Evolutionary conservation across 768 basidiomycete species (phyloP).

Genomic region (Mycena olivaceomarginata): DNA sequence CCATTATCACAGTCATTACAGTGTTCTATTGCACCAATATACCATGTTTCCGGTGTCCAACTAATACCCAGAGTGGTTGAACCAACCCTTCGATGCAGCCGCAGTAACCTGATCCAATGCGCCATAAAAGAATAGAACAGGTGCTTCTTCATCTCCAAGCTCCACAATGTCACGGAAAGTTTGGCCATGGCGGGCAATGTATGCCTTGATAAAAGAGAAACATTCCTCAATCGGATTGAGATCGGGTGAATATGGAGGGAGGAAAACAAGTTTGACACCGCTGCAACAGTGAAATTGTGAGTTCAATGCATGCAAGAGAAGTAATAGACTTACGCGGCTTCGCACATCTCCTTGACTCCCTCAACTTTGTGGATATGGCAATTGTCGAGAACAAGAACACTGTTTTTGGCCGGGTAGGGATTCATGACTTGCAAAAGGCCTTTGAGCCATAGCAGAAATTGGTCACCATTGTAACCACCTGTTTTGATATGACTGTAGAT

Average conservation of each 20-base stretch:
- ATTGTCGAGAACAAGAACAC: no score
- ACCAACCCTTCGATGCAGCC: constrained; percentile 21
- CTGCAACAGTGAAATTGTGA: no score
- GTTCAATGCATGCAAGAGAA: no score
- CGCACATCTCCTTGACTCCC: no score
- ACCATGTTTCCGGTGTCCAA: neutral
- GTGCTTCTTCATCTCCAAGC: constrained; percentile 15
- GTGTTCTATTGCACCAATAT: neutral
- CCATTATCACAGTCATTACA: neutral
- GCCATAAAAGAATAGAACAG: constrained; percentile 22
- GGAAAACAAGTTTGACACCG: constrained; percentile 50
- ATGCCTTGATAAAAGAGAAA: constrained; percentile 48
- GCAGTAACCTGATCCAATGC: constrained; percentile 12
- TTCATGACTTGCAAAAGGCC: no score
- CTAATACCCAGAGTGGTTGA: constrained; percentile 30
- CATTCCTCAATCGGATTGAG: constrained; percentile 39
- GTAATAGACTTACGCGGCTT: no score
- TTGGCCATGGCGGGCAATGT: constrained; percentile 45
- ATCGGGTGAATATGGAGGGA: constrained; percentile 41
- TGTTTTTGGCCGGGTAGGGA: no score
- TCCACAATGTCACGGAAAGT: constrained; percentile 21
- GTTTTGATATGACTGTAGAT: no score
- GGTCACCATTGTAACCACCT: no score
- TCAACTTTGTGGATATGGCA: no score
- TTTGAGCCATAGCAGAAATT: no score